These are phyloP conservation scores for Talaromyces sp. DNA, from an alignment of 2,329 filamentous ascomycete species.

Conservation along the genomic window DNA sequence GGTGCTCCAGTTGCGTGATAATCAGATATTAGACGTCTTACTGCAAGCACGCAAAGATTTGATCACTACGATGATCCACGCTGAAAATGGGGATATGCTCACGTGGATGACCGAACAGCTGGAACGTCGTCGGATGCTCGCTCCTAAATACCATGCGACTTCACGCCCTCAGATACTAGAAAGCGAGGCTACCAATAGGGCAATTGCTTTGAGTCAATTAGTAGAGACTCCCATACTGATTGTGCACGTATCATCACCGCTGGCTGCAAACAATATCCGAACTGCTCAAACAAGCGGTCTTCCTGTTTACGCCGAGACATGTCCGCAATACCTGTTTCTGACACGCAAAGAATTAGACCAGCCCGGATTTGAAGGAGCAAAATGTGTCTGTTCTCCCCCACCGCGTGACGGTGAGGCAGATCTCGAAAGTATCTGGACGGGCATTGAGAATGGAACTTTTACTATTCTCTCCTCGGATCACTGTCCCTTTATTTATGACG, in stretches of 20 bases:
- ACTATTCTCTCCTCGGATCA: constrained; percentile 52
- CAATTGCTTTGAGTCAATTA: constrained; percentile 49
- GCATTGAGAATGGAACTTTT: constrained; percentile 53
- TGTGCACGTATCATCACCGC: constrained; percentile 50
- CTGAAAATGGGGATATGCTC: constrained; percentile 48
- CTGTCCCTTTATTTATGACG: constrained; percentile 46
- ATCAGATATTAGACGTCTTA: constrained; percentile 44
- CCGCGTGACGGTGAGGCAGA: constrained; percentile 45
- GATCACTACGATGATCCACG: constrained; percentile 41
- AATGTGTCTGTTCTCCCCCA: constrained; percentile 54
- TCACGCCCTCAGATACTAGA: constrained; percentile 42
- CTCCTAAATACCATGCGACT: constrained; percentile 43
- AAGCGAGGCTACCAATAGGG: constrained; percentile 48
- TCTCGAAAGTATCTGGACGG: constrained; percentile 51
- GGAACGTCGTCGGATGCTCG: constrained; percentile 32
- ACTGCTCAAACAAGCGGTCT: constrained; percentile 50
- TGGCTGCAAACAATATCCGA: constrained; percentile 48
- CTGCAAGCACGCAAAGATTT: constrained; percentile 38
- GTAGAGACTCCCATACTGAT: constrained; percentile 52
- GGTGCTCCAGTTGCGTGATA: constrained; percentile 39
- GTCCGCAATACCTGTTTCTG: constrained; percentile 57
- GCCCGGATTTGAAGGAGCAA: constrained; percentile 46
- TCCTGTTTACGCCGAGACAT: constrained; percentile 56
- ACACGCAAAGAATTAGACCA: constrained; percentile 46
- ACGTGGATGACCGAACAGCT: constrained; percentile 35